phyloP scores from a whole-genome alignment of 768 basidiomycete genomes.

The Psilocybe cubensis region DNA sequence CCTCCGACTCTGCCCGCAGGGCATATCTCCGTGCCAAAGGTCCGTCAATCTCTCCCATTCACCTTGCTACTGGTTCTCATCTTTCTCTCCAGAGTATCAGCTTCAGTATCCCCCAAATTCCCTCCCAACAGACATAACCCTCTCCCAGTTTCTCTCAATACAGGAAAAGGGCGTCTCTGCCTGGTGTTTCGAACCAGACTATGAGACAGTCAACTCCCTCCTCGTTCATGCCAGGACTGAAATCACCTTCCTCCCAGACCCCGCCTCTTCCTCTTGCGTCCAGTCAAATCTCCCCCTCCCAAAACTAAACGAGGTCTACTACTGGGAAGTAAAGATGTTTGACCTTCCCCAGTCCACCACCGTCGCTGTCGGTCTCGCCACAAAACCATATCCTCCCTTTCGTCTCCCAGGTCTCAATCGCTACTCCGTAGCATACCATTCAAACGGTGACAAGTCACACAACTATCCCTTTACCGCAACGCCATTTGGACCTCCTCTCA shows the following conservation, averaged over 20 bases:
- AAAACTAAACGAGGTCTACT: constrained; percentile 98
- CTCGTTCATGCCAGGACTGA: constrained; percentile 96
- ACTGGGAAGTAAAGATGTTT: constrained; percentile 99
- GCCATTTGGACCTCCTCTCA: constrained; percentile 81
- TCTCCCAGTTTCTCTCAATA: constrained; percentile 98
- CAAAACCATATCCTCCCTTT: constrained; percentile 96
- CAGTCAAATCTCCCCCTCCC: constrained; percentile 97
- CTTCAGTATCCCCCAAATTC: constrained; percentile 93
- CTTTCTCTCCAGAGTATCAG: constrained; percentile 64
- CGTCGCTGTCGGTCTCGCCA: constrained; percentile 93
- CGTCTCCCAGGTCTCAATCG: constrained; percentile 85
- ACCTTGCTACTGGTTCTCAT: constrained; percentile 9
- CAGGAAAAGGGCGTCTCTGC: constrained; percentile 99
- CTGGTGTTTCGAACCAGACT: constrained; percentile 99
- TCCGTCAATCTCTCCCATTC: constrained; percentile 42
- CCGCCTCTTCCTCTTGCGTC: constrained; percentile 91
- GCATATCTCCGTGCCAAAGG: constrained; percentile 89
- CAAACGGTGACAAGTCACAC: constrained; percentile 95
- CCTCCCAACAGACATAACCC: constrained; percentile 95
- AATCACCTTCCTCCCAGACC: constrained; percentile 97
- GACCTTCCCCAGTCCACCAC: constrained; percentile 88
- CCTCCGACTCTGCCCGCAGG: constrained; percentile 63
- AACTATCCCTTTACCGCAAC: constrained; percentile 93
- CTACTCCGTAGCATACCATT: constrained; percentile 93
- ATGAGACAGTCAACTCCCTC: constrained; percentile 90